Evolutionary conservation across 2,329 filamentous ascomycete species (phyloP).

Genomic region (Zasmidium citrigriseum): DNA sequence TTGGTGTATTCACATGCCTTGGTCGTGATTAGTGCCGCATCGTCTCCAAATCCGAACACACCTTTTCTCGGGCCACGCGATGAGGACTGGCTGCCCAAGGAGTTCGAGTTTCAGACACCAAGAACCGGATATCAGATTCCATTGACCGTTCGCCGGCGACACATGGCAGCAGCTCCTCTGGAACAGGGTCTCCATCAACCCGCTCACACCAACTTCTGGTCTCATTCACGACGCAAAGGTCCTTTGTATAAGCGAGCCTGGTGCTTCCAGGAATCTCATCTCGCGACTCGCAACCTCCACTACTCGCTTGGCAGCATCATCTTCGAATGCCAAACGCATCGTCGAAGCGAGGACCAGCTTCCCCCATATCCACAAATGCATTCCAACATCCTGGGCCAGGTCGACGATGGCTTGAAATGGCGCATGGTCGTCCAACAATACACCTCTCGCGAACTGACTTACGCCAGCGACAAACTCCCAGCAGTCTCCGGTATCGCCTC

Average conservation of each 20-base stretch:
- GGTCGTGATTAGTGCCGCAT: neutral
- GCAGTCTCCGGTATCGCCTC: constrained; percentile 10
- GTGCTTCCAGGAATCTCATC: constrained; percentile 13
- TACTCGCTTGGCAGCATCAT: constrained; percentile 3
- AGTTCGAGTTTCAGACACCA: neutral
- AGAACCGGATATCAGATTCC: neutral
- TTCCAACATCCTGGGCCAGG: neutral
- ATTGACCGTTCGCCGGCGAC: neutral
- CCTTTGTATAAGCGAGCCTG: constrained; percentile 12
- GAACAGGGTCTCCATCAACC: constrained; percentile 13
- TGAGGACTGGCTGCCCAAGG: neutral
- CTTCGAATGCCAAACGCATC: constrained; percentile 14
- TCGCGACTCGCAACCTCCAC: constrained; percentile 6
- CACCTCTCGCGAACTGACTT: constrained; percentile 6
- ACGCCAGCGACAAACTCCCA: constrained; percentile 7
- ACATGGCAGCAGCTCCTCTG: constrained; percentile 6
- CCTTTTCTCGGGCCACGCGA: constrained; percentile 6
- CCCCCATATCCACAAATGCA: neutral
- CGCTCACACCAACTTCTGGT: constrained; percentile 6
- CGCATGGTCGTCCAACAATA: constrained; percentile 4
- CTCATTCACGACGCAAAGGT: neutral
- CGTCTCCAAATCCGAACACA: neutral
- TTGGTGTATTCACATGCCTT: neutral
- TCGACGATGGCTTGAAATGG: constrained; percentile 7
- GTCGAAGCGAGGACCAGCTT: constrained; percentile 4